Evolutionary conservation across 257 asterid species (phyloP), one percentile per base, ranked within the genome.

Genomic region (Henckelia pumila): DNA sequence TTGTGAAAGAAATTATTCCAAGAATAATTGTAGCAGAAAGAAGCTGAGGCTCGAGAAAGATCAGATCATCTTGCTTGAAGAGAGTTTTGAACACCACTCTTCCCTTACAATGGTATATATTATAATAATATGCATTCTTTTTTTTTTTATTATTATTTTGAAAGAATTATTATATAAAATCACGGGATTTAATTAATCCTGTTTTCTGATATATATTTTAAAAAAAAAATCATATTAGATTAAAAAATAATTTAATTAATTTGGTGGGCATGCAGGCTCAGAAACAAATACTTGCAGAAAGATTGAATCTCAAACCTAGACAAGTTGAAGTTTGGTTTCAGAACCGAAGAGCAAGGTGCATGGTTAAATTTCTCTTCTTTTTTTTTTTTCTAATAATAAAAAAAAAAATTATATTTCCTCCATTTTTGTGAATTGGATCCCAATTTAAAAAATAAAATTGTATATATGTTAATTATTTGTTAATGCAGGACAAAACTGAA

Each of bases 261-360:
- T 47, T 47, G 21, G 8, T 47, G 55, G 55, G 55, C 55, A 47
- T 47, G 76, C 81, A 88, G 95, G 75, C 76, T 37, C 83, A 82
- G 37, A 88, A 83, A 69, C 83, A 76, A 7, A 33, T 68, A 37
- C 86, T 88, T 52, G 89, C 95, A 25, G 81, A 74, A 25, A 82
- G 76, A 55, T 67, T 88, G 81, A 82, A 79, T 60, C 88, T 88
- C 58, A 82, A 78, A 61, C 89, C 91, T 23, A 65, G 95, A 61
- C 95, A 88, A 76, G 90, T 88, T 0, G 93, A 88, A 76, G 93
- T 88, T 77, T 88, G 95, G 95, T 88, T 88, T 77, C 93, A 88
- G 40, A 88, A 88, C 73, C 68, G 93, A 72, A 82, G 95, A 80
- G 95, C 95, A 20, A 86, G 91, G 93, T 86, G n/a, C n/a, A n/a